phyloP scores from a whole-genome alignment of 345 rosid genomes.

The Citrus trifoliata region DNA sequence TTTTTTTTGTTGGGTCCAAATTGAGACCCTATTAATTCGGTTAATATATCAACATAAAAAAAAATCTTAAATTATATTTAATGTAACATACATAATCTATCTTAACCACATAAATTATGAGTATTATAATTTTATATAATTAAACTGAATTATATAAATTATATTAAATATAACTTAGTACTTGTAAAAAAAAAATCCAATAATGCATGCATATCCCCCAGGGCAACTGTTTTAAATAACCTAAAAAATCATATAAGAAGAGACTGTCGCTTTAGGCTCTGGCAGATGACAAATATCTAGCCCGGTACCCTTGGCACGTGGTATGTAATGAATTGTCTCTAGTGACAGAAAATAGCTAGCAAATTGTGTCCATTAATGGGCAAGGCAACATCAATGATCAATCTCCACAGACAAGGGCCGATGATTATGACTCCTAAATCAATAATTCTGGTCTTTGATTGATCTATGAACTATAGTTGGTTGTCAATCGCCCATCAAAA shows the following conservation, averaged over 20 bases:
- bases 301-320: neutral
- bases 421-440: neutral
- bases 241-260: neutral
- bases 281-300: neutral
- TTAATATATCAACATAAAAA: too few species aligned
- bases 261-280: neutral
- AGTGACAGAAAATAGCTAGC: neutral
- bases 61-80: too few species aligned
- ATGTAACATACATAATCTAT: too few species aligned
- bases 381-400: neutral
- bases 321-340: neutral
- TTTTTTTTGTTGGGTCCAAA: too few species aligned
- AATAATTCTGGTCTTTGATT: conserved; percentile 8
- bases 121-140: too few species aligned
- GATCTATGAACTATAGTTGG: neutral
- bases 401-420: neutral
- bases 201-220: too few species aligned
- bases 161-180: too few species aligned
- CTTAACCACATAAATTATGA: too few species aligned
- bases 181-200: too few species aligned
- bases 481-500: neutral
- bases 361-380: neutral
- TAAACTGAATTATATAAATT: too few species aligned
- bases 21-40: too few species aligned
- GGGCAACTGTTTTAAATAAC: neutral